Evolutionary conservation across 2,329 filamentous ascomycete species (phyloP).

Genomic region (Aspergillus sp.): DNA sequence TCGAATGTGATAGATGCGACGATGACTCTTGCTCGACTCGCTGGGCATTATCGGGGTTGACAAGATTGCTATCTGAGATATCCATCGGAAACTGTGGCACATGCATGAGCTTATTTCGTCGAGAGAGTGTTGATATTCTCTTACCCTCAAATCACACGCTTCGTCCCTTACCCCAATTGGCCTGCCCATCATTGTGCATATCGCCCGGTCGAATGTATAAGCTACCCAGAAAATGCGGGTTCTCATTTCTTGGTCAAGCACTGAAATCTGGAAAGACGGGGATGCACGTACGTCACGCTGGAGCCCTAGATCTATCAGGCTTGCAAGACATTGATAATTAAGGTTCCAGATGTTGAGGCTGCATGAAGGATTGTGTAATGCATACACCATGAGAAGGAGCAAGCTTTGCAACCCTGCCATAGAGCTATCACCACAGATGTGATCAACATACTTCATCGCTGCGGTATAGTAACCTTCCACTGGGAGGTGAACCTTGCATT

Average conservation of each 20-base stretch:
- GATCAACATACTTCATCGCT: slow-evolving; percentile 45
- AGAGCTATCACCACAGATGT: slow-evolving; percentile 46
- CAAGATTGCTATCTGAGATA: slow-evolving; percentile 6
- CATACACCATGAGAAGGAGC: slow-evolving; percentile 40
- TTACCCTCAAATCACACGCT: slow-evolving; percentile 49
- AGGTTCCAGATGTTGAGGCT: slow-evolving; percentile 51
- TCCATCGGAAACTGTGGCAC: slow-evolving; percentile 11
- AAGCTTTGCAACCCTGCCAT: slow-evolving; percentile 48
- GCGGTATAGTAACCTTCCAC: slow-evolving; percentile 48
- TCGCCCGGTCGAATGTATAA: slow-evolving; percentile 47
- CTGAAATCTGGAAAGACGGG: slow-evolving; percentile 34
- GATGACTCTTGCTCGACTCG: slow-evolving; percentile 2
- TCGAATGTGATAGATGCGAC: slow-evolving; percentile 38
- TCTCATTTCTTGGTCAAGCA: slow-evolving; percentile 51
- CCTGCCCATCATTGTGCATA: slow-evolving; percentile 54
- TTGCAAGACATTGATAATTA: slow-evolving; percentile 52
- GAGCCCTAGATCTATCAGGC: slow-evolving; percentile 48
- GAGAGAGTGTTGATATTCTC: slow-evolving; percentile 1
- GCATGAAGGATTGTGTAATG: slow-evolving; percentile 47
- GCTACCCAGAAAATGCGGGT: slow-evolving; percentile 54
- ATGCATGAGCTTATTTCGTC: slow-evolving; percentile 6
- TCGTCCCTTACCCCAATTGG: slow-evolving; percentile 54
- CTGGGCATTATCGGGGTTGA: not conserved
- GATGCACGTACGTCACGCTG: slow-evolving; percentile 46
- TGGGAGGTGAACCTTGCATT: slow-evolving; percentile 41